These are phyloP conservation scores for Bruguiera hainesii DNA, from an alignment of 441 rosid genomes.

Conservation along the genomic window DNA sequence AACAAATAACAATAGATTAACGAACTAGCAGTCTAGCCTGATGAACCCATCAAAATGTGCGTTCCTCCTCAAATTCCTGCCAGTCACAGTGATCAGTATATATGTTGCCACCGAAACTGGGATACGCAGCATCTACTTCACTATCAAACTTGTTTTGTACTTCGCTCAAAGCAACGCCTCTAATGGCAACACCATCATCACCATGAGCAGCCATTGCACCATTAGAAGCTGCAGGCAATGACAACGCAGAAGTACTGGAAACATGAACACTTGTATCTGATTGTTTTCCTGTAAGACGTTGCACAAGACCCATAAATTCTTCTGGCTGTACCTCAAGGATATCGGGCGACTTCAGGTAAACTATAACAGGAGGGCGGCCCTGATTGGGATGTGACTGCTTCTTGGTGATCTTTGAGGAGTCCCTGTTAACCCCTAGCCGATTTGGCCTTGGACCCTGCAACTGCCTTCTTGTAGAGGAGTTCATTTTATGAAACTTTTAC, in stretches of 20 bases:
- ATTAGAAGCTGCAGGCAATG: not conserved
- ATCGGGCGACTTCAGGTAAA: slow-evolving; percentile 48
- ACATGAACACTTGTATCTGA: not conserved
- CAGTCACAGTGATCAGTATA: too few species aligned
- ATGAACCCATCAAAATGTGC: too few species aligned
- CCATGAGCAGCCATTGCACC: too few species aligned
- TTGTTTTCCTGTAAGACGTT: slow-evolving; percentile 52
- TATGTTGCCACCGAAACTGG: not conserved
- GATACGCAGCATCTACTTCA: not conserved
- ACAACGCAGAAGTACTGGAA: not conserved
- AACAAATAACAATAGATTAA: too few species aligned
- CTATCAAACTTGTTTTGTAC: not conserved
- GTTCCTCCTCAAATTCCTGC: not conserved
- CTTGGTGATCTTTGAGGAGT: slow-evolving; percentile 15
- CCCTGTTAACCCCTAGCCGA: too few species aligned
- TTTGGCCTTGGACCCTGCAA: slow-evolving; percentile 34
- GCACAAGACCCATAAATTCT: slow-evolving; percentile 52
- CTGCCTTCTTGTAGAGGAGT: not conserved
- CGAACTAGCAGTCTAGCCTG: too few species aligned
- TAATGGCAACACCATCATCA: not conserved
- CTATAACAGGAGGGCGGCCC: slow-evolving; percentile 30
- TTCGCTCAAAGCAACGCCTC: not conserved
- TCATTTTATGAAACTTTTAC: slow-evolving; percentile 28
- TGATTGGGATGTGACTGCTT: not conserved
- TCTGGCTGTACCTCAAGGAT: slow-evolving; percentile 45